Evolutionary conservation across 2,329 filamentous ascomycete genomes (phyloP).

Genomic region (Botrytis squamosa): DNA sequence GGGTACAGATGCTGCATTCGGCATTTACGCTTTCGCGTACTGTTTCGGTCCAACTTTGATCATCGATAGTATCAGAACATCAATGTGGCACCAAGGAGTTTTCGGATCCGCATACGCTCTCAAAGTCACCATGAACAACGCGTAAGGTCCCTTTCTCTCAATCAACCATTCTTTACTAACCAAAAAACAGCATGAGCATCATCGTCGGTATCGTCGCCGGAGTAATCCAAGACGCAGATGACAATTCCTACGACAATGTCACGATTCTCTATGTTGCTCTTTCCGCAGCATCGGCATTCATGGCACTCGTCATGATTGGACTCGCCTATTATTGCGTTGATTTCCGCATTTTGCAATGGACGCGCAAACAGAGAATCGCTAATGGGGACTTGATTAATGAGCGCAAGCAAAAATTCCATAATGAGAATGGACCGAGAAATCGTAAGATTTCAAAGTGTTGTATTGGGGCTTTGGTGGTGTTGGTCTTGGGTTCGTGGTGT

Average conservation of each 20-base stretch:
- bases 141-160: slow-evolving; percentile 33
- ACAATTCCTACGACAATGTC: slow-evolving; percentile 55
- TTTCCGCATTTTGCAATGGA: slow-evolving; percentile 7
- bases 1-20: slow-evolving; percentile 59
- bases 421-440: slow-evolving; percentile 6
- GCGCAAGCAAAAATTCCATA: background rate
- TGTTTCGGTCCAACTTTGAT: slow-evolving; percentile 57
- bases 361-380: slow-evolving; percentile 7
- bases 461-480: background rate
- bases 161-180: background rate
- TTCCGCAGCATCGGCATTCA: background rate
- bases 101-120: slow-evolving; percentile 60
- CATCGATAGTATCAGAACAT: slow-evolving; percentile 60
- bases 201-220: slow-evolving; percentile 58
- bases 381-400: slow-evolving; percentile 14
- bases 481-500: slow-evolving; percentile 11
- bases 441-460: background rate
- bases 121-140: slow-evolving; percentile 62
- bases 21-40: slow-evolving; percentile 56
- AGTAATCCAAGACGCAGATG: slow-evolving; percentile 56
- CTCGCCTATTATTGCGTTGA: slow-evolving; percentile 8
- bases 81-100: slow-evolving; percentile 58
- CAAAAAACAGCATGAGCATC: slow-evolving; percentile 53
- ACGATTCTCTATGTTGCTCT: slow-evolving; percentile 52
- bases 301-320: background rate